phyloP scores from a whole-genome alignment of 2,329 filamentous ascomycete species.

The Lomentospora prolificans region DNA sequence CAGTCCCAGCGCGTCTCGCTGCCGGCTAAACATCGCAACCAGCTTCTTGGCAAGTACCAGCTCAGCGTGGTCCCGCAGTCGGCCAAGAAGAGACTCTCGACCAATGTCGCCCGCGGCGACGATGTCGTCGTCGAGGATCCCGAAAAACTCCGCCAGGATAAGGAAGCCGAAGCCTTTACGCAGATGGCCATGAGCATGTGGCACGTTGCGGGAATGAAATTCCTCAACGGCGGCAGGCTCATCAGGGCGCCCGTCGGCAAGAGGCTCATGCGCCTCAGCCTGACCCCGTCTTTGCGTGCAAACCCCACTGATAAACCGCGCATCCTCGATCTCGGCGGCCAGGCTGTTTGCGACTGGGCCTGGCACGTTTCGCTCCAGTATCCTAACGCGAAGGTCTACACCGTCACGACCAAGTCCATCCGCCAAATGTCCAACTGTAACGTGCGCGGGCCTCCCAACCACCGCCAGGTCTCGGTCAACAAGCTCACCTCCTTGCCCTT shows the following conservation, averaged over 20 bases:
- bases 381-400: slow-evolving; percentile 78
- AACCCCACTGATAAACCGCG: slow-evolving; percentile 43
- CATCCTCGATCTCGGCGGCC: slow-evolving; percentile 79
- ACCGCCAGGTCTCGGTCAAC: slow-evolving; percentile 70
- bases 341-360: slow-evolving; percentile 83
- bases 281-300: neutral
- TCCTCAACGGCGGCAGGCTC: slow-evolving; percentile 54
- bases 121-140: slow-evolving; percentile 53
- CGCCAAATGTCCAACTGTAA: slow-evolving; percentile 63
- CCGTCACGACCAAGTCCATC: slow-evolving; percentile 66
- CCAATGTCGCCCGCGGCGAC: slow-evolving; percentile 64
- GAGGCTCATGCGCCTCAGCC: slow-evolving; percentile 3
- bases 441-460: slow-evolving; percentile 76
- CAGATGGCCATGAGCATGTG: slow-evolving; percentile 56
- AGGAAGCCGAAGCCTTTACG: slow-evolving; percentile 68
- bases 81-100: slow-evolving; percentile 61
- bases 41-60: slow-evolving; percentile 77
- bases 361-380: slow-evolving; percentile 88
- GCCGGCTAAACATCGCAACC: slow-evolving; percentile 62
- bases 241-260: slow-evolving; percentile 50
- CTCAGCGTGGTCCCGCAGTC: slow-evolving; percentile 59
- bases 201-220: slow-evolving; percentile 51
- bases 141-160: slow-evolving; percentile 56
- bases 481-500: slow-evolving; percentile 77
- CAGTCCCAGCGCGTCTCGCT: slow-evolving; percentile 74